Evolutionary conservation across 1,284 basidiomycete species (phyloP).

Genomic region (Taiwanofungus camphoratus): DNA sequence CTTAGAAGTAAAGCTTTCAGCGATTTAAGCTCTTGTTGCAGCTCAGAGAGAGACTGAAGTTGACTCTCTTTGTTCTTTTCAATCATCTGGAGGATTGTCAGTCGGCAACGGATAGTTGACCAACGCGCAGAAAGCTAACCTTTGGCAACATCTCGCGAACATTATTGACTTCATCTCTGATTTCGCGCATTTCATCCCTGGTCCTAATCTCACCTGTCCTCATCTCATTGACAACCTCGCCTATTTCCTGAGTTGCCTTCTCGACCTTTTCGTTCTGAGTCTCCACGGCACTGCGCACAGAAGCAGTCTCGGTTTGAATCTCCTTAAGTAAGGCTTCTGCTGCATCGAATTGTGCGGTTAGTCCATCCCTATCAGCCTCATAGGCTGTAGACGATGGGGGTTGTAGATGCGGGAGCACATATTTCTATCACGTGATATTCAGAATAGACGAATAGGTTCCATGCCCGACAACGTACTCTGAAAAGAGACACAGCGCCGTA

Average conservation of each 20-base stretch:
- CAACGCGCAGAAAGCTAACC: conserved; percentile 37
- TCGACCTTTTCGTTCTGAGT: conserved; percentile 79
- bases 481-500: conserved; percentile 87
- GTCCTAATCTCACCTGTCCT: conserved; percentile 75
- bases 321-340: conserved; percentile 81
- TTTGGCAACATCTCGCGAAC: conserved; percentile 90
- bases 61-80: conserved; percentile 89
- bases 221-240: conserved; percentile 72
- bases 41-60: conserved; percentile 70
- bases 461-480: conserved; percentile 45
- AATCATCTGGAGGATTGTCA: conserved; percentile 62
- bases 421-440: conserved; percentile 57
- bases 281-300: conserved; percentile 74
- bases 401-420: conserved; percentile 85
- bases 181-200: conserved; percentile 87
- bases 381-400: conserved; percentile 89
- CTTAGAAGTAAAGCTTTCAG: conserved; percentile 90
- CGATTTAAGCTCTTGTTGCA: conserved; percentile 94
- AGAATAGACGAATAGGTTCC: neutral
- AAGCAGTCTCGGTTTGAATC: conserved; percentile 73
- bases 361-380: conserved; percentile 80
- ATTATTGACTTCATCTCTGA: conserved; percentile 87
- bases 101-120: neutral
- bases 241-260: conserved; percentile 75
- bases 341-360: conserved; percentile 91